These are phyloP conservation scores for Orbilia quercus DNA, from an alignment of 2,329 filamentous ascomycete genomes.

Conservation along the genomic window DNA sequence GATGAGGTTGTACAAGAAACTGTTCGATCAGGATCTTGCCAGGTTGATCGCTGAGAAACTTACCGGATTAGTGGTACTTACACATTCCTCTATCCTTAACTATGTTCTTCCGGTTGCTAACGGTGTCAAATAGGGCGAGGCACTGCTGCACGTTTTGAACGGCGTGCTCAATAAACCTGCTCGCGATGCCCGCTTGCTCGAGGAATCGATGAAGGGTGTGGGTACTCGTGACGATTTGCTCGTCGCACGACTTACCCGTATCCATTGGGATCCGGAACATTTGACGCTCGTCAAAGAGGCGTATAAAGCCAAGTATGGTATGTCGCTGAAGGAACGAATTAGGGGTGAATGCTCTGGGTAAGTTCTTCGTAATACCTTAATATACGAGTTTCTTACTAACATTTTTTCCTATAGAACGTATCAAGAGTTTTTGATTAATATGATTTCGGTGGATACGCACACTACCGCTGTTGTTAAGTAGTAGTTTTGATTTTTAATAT, in stretches of 20 bases:
- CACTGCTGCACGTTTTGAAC: slow-evolving; percentile 93
- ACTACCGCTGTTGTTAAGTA: slow-evolving; percentile 48
- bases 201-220: slow-evolving; percentile 78
- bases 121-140: slow-evolving; percentile 76
- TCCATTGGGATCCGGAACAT: slow-evolving; percentile 91
- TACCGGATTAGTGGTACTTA: slow-evolving; percentile 90
- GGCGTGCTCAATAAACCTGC: slow-evolving; percentile 95
- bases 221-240: slow-evolving; percentile 74
- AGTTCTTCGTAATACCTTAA: too few species aligned
- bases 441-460: slow-evolving; percentile 53
- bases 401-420: slow-evolving; percentile 18
- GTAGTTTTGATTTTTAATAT: too few species aligned
- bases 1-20: slow-evolving; percentile 78
- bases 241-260: slow-evolving; percentile 84
- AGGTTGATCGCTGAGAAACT: slow-evolving; percentile 88
- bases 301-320: slow-evolving; percentile 80
- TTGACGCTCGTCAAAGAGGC: slow-evolving; percentile 81
- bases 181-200: slow-evolving; percentile 87
- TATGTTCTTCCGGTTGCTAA: slow-evolving; percentile 15
- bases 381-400: too few species aligned
- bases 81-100: too few species aligned
- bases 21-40: slow-evolving; percentile 83
- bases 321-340: slow-evolving; percentile 80
- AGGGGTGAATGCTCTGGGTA: slow-evolving; percentile 49
- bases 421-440: slow-evolving; percentile 49